Evolutionary conservation across 352 stramenopile genomes (phyloP), one percentile per base, ranked within the genome.

Genomic region (Pythium sukuiense): DNA sequence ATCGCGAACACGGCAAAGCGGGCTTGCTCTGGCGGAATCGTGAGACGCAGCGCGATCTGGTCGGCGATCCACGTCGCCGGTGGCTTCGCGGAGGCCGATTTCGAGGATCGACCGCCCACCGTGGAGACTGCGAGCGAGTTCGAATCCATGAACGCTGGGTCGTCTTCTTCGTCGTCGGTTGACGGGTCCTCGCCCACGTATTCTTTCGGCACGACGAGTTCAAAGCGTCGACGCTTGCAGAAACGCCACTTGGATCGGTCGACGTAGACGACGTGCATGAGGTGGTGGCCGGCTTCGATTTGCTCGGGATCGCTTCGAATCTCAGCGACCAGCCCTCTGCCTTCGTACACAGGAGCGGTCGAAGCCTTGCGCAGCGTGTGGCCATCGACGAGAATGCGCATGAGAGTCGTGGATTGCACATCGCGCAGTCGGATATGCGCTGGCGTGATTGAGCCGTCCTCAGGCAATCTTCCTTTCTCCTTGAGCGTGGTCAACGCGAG

Each of bases 311-410:
- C 69, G 0, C 59, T n/a, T 29, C 92, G 68, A n/a, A 95, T 67
- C 61, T 95, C 76, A 16, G 75, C 86, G 18, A 90, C 83, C 59
- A 95, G 85, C 16, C 80, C 83, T 39, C 86, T 70, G 24, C 81
- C 81, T 80, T 95, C 86, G 58, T 95, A 95, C 13, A 90, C 76
- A 14, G 86, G 80, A n/a, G 88, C 73, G 27, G 76, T 71, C 2
- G 85, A 93, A 32, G 83, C 83, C 37, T 95, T 75, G 7, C 81
- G 71, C 1, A 95, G 70, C 52, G 76, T 81, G 46, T 81, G 67
- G 0, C 81, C 83, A 63, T 95, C 74, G 0, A 86, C 71, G 9
- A 95, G 65, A 16, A 95, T 78, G 12, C 70, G 81, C 14, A 72
- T 90, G 67, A 93, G 79, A 3, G 77, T 88, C 48, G 75, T 90